Evolutionary conservation across 1,284 basidiomycete genomes (phyloP).

Genomic region (Kalmanozyma brasiliensis): DNA sequence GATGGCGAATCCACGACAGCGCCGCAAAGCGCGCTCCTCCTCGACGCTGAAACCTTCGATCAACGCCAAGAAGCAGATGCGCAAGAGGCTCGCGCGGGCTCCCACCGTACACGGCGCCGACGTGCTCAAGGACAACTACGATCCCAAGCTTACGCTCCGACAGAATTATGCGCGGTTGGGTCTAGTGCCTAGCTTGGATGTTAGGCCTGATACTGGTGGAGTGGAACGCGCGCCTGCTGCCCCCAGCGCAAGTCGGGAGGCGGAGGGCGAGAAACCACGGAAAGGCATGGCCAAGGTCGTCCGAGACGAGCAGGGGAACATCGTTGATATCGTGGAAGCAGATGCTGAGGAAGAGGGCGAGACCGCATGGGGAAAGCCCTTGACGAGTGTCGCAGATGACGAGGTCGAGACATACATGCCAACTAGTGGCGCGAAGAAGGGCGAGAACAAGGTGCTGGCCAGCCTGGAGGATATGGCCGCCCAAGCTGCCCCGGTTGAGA

Average conservation of each 20-base stretch:
- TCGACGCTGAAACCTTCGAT: constrained; percentile 71
- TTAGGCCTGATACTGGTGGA: constrained; percentile 42
- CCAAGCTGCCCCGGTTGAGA: constrained; percentile 69
- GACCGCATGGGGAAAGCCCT: constrained; percentile 67
- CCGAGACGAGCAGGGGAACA: constrained; percentile 82
- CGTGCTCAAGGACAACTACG: constrained; percentile 85
- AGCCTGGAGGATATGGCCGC: constrained; percentile 24
- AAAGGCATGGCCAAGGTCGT: constrained; percentile 85
- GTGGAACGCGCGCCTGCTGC: constrained; percentile 20
- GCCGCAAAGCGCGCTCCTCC: constrained; percentile 80
- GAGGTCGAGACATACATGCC: constrained; percentile 31
- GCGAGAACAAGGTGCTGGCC: constrained; percentile 2
- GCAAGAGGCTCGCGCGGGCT: constrained; percentile 72
- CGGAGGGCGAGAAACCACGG: constrained; percentile 56
- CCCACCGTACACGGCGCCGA: constrained; percentile 82
- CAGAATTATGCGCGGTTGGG: constrained; percentile 90
- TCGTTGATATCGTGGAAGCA: constrained; percentile 79
- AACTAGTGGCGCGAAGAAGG: not conserved
- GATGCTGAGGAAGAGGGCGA: constrained; percentile 72
- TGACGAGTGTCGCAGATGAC: constrained; percentile 31
- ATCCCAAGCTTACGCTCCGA: constrained; percentile 84
- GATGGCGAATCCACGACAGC: constrained; percentile 94
- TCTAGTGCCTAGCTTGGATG: constrained; percentile 71
- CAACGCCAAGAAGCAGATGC: constrained; percentile 78
- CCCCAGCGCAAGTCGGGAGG: not conserved